Conservation (phyloP, 163 green algal species). For the Chlamydomonas reinhardtii region DNA sequence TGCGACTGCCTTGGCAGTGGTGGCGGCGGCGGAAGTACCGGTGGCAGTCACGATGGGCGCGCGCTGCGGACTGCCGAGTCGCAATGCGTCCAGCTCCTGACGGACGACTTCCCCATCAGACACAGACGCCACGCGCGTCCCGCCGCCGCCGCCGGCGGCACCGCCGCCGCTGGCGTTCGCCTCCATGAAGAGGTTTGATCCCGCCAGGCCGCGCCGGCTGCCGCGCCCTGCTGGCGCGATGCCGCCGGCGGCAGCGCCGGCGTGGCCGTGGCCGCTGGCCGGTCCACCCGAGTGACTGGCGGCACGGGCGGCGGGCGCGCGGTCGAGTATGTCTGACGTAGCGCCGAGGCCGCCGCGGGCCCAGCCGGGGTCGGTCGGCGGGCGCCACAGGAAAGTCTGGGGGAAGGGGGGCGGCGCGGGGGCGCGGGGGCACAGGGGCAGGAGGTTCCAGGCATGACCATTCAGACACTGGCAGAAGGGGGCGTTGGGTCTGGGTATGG, state of each 20-base stretch:
- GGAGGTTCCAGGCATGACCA: too few species aligned
- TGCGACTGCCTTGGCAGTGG: too few species aligned
- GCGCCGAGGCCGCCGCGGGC: background rate
- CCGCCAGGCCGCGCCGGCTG: background rate
- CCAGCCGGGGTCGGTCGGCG: background rate
- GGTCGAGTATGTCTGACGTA: too few species aligned
- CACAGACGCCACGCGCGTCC: background rate
- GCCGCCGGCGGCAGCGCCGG: background rate
- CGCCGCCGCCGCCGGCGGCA: background rate
- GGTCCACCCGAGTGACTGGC: background rate
- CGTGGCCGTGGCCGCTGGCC: background rate
- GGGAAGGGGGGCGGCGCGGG: background rate
- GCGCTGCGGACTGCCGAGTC: background rate
- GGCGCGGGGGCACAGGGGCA: too few species aligned
- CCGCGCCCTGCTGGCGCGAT: background rate
- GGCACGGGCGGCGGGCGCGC: too few species aligned
- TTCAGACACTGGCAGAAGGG: too few species aligned
- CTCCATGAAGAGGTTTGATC: background rate
- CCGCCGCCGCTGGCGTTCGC: background rate
- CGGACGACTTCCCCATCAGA: slow-evolving; percentile 4
- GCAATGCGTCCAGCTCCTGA: background rate
- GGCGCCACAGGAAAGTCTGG: slow-evolving; percentile 36
- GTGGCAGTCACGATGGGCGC: too few species aligned
- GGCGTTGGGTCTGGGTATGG: too few species aligned
- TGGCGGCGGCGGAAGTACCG: too few species aligned